Percentiles rank a stretch among this genome's conserved stretches.
phyloP scores from a whole-genome alignment of 176 grass and related monocot species.

The Ensete glaucum region DNA sequence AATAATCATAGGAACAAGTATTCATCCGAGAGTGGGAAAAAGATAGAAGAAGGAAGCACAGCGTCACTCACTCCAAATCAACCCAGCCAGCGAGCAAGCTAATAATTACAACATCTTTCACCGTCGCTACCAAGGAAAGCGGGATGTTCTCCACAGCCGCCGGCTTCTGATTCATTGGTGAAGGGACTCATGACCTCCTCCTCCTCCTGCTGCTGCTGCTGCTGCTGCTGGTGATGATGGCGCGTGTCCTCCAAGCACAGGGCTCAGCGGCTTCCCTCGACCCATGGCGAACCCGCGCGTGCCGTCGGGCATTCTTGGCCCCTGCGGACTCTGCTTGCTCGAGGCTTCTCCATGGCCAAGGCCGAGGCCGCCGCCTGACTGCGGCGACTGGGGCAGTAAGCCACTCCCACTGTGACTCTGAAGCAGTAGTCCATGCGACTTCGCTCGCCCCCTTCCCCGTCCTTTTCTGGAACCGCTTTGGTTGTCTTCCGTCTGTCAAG shows the following conservation, averaged over 20 bases:
- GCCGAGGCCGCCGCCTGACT: slow-evolving; percentile 23
- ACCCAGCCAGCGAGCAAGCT: too few relatives aligned
- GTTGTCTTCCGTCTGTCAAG: slow-evolving; percentile 27
- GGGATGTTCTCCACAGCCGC: too few relatives aligned
- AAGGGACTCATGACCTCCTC: background rate
- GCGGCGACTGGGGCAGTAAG: slow-evolving; percentile 30
- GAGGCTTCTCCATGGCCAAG: slow-evolving; percentile 30
- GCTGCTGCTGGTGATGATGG: background rate
- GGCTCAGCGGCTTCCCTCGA: slow-evolving; percentile 28
- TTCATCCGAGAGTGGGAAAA: too few relatives aligned
- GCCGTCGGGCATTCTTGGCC: slow-evolving; percentile 65
- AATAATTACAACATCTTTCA: too few relatives aligned
- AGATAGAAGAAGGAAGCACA: too few relatives aligned
- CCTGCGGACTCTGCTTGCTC: slow-evolving; percentile 30
- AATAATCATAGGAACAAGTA: too few relatives aligned
- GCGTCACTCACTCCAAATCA: too few relatives aligned
- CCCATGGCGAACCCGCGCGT: slow-evolving; percentile 65
- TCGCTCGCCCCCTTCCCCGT: slow-evolving; percentile 49
- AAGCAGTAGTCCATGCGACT: slow-evolving; percentile 21
- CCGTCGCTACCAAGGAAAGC: too few relatives aligned
- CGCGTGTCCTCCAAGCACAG: background rate
- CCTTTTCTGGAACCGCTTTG: slow-evolving; percentile 28
- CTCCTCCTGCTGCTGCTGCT: background rate
- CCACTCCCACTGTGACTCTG: slow-evolving; percentile 1
- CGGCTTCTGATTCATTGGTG: background rate